phyloP scores from a whole-genome alignment of 768 basidiomycete species.

The Mrakia gelida region DNA sequence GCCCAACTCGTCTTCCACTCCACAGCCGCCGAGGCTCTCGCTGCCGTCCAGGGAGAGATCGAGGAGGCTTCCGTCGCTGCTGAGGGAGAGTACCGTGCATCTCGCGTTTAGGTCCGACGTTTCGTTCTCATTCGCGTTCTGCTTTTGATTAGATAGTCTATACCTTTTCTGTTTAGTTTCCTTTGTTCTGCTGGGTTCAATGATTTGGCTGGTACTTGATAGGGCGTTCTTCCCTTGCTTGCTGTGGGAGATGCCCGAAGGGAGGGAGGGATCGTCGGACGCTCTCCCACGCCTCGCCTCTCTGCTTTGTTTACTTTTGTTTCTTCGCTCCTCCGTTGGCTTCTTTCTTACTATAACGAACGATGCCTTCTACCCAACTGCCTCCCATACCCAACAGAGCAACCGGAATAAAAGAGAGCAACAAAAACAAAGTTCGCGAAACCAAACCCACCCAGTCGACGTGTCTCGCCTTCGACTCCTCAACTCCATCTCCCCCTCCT shows the following conservation, averaged over 20 bases:
- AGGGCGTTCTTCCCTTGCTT: too few species aligned
- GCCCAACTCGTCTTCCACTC: conserved; percentile 78
- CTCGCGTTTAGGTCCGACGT: neutral
- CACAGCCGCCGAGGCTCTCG: conserved; percentile 69
- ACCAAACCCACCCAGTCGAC: neutral
- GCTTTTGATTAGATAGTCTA: neutral
- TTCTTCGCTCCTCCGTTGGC: neutral
- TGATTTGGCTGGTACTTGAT: too few species aligned
- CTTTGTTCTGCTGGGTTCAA: too few species aligned
- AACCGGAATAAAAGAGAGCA: neutral
- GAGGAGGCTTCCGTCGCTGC: conserved; percentile 40
- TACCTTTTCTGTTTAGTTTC: neutral
- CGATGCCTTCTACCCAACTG: too few species aligned
- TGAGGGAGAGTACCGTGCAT: conserved; percentile 28
- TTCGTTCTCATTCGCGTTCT: neutral
- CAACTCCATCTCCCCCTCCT: neutral
- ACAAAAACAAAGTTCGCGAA: neutral
- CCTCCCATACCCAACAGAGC: too few species aligned
- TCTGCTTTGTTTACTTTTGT: neutral
- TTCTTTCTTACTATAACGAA: too few species aligned
- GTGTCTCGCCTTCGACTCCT: too few species aligned
- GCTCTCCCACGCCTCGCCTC: neutral
- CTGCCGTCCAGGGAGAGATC: conserved; percentile 31
- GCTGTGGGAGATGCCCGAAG: too few species aligned
- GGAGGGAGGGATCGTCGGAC: neutral